Evolutionary conservation across 2,329 filamentous ascomycete genomes (phyloP), one percentile per base, ranked within the genome.

Genomic region (Lachnellula arida): DNA sequence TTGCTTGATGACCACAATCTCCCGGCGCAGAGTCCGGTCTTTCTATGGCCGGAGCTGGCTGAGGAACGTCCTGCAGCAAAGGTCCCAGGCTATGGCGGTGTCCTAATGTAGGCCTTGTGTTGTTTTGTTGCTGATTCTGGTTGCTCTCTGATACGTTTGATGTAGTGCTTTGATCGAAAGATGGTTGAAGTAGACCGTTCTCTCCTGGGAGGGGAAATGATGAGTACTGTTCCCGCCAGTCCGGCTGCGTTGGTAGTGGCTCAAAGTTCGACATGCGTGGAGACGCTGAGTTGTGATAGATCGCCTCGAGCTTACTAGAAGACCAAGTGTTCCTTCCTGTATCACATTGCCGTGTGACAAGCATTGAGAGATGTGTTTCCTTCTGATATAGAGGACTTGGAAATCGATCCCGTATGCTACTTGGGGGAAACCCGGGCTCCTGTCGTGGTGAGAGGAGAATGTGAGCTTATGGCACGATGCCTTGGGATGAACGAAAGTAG

Each of bases 221-320:
- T 40, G 67, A 63, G 57, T 70, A 71, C 59, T 69, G 68, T 65
- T 70, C 68, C 61, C 67, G 68, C 69, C 69, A 71, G 62, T 70
- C 68, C 61, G 66, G 65, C 66, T 70, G 69, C 60, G 67, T 61
- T 50, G 65, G 47, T 53, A 70, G 59, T 60, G 65, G 60, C 28
- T 70, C 69, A 59, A 70, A 68, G 65, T 70, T 71, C 67, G 69
- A 70, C 69, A 71, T 71, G 61, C 69, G 69, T 65, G 68, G 65
- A 65, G 68, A 69, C 54, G 63, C 62, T 49, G 65, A 57, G 60
- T 66, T 67, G n/a, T 63, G 60, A 54, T 68, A 67, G 55, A 67
- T 62, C 51, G 63, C 65, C 56, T 68, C 67, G 56, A 71, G 66
- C 65, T 71, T 71, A 55, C 64, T 69, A 63, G 67, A 67, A 65